Percentiles rank a stretch among this genome's conserved stretches.
Evolutionary conservation across 345 rosid species (phyloP).

Genomic region (Salix viminalis): DNA sequence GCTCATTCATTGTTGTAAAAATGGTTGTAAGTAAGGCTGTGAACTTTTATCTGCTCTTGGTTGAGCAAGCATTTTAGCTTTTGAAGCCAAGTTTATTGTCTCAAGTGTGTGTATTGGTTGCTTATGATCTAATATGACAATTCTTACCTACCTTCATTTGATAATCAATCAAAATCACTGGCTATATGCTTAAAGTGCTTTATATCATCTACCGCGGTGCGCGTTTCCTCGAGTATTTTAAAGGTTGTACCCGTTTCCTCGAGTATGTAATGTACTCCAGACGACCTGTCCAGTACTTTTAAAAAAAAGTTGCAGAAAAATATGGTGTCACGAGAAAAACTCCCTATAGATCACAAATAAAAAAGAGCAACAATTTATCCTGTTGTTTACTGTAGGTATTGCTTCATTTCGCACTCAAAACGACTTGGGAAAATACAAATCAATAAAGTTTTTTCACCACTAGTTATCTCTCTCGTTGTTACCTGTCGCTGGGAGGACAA

Average conservation of each 20-base stretch:
- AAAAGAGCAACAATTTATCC: no score
- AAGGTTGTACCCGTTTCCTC: neutral
- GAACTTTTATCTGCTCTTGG: neutral
- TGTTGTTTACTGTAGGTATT: neutral
- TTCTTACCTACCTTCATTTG: neutral
- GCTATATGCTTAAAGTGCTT: neutral
- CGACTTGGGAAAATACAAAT: neutral
- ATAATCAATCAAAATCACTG: neutral
- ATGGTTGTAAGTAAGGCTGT: constrained; percentile 4
- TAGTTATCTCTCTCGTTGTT: neutral
- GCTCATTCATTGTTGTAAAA: constrained; percentile 4
- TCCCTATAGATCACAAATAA: neutral
- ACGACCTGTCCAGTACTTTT: neutral
- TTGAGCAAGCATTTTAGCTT: neutral
- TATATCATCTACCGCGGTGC: neutral
- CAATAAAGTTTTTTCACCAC: neutral
- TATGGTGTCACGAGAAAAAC: neutral
- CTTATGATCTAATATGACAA: neutral
- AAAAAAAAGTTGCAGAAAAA: neutral
- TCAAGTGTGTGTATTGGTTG: neutral
- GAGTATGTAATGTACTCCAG: neutral
- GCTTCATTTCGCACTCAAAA: neutral
- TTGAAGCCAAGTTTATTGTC: neutral
- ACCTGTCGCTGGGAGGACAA: neutral
- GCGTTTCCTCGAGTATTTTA: neutral